Base-by-base conservation (phyloP, 306 rosid genomes). In the Begonia masoniana region DNA sequence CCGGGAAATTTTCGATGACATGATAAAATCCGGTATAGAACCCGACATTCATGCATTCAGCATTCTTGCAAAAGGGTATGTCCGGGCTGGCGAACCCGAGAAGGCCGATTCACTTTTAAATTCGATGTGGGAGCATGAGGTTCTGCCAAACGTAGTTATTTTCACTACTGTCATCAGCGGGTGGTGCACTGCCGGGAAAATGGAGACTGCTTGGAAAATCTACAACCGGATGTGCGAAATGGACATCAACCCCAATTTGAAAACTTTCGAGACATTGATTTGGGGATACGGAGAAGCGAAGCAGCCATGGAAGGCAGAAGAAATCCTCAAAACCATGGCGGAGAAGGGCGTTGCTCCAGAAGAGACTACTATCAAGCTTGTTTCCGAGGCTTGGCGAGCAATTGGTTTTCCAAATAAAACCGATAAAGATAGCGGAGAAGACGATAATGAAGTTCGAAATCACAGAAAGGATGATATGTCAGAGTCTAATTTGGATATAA, bases 281-380 rank as follows among this genome's bases (percentile, higher is more conserved):
- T 91, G 97, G 97, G 97, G 97, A 45, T 91, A 76, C 56, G 94
- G 94, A 67, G 95, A 89, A 65, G 96, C 84, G 63, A 85, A 74
- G 63, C 97, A 81, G 43, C 97, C 97, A 6, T 71, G 85, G 95
- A 77, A 75, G 74, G 92, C 95, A 41, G 97, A 91, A 77, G 96
- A 82, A 52, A 55, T 91, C 52, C 80, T 91, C 50, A 56, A 62
- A 15, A 50, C 64, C 5, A 91, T 91, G 97, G 76, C 78, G 63
- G 81, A 71, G 59, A 73, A 56, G 53, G 85, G 82, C n/a, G 76
- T 91, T 47, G 39, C 24, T 63, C 96, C 94, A 12, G 70, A 73
- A 51, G 69, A 13, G 68, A 75, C 80, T 58, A 91, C 96, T 49
- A 47, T 71, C 62, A 73, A 75, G 58, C 85, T 91, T 43, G 85